Evolutionary conservation across 2,329 filamentous ascomycete genomes (phyloP).

Genomic region (Calonectria hawksworthii): DNA sequence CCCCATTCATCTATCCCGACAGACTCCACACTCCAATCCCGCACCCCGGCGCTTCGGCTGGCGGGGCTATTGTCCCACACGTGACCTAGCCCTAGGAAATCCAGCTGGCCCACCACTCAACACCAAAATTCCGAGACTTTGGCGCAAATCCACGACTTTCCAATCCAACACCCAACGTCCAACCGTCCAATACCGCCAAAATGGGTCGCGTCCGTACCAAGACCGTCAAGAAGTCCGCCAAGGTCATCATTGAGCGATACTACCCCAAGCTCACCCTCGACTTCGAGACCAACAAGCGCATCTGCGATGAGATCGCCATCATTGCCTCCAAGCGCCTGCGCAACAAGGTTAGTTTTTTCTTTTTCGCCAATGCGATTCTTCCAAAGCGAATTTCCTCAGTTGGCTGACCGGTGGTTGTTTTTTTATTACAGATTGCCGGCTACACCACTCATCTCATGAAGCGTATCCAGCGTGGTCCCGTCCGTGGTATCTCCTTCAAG

Average conservation of each 20-base stretch:
- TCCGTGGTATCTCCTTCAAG: conserved; percentile 99
- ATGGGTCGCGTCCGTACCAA: conserved; percentile 81
- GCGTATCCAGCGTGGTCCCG: conserved; percentile 98
- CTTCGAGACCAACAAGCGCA: conserved; percentile 99
- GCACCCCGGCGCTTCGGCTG: neutral
- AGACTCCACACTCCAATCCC: neutral
- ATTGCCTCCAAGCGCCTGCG: conserved; percentile 98
- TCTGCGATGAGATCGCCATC: conserved; percentile 99
- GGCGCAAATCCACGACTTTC: conserved; percentile 42
- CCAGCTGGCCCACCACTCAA: conserved; percentile 38
- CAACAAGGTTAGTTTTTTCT: conserved; percentile 87
- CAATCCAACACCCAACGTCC: conserved; percentile 52
- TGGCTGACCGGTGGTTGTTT: conserved; percentile 33
- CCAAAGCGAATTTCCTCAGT: neutral
- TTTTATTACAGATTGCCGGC: conserved; percentile 82
- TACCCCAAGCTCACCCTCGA: conserved; percentile 98
- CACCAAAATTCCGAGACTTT: conserved; percentile 46
- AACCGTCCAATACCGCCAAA: conserved; percentile 67
- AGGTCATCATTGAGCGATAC: conserved; percentile 99
- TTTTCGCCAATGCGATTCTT: conserved; percentile 29
- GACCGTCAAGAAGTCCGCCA: conserved; percentile 85
- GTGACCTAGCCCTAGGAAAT: conserved; percentile 51
- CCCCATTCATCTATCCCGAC: neutral
- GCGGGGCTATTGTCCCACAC: conserved; percentile 29
- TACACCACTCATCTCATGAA: conserved; percentile 99